These are phyloP conservation scores for Draba incana DNA, from an alignment of 345 rosid species.

Conservation along the genomic window DNA sequence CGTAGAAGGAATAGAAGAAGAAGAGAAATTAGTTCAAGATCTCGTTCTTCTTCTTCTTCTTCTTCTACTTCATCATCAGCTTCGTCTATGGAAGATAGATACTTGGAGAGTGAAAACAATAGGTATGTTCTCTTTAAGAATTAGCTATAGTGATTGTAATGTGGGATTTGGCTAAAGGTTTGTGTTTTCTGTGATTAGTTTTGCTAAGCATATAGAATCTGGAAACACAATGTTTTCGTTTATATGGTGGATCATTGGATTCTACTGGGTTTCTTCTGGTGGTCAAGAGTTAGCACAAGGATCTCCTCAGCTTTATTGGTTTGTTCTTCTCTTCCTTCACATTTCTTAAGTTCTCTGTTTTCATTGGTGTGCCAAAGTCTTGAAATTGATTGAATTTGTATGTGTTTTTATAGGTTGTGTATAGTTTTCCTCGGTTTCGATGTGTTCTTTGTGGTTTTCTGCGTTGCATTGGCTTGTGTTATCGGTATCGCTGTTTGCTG, in stretches of 20 bases:
- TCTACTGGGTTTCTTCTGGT: constrained; percentile 95
- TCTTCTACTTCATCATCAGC: constrained; percentile 14
- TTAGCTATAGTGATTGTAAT: constrained; percentile 14
- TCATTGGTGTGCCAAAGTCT: neutral
- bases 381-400: neutral
- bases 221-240: constrained; percentile 96
- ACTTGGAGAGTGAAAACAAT: constrained; percentile 59
- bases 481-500: constrained; percentile 98
- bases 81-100: constrained; percentile 42
- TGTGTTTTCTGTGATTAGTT: constrained; percentile 39
- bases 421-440: constrained; percentile 91
- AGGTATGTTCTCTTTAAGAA: constrained; percentile 50
- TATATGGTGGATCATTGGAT: constrained; percentile 98
- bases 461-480: constrained; percentile 93
- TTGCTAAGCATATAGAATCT: constrained; percentile 87
- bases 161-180: constrained; percentile 20
- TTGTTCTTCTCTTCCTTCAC: neutral
- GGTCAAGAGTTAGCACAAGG: constrained; percentile 69
- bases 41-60: constrained; percentile 35
- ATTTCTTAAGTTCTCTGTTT: neutral
- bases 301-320: constrained; percentile 94
- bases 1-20: constrained; percentile 59
- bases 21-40: constrained; percentile 37
- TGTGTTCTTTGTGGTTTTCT: constrained; percentile 95
- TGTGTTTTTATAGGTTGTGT: constrained; percentile 68